A percentile compares a stretch with the other conserved stretches of the same genome.
Conservation (phyloP, 306 rosid species). For the Phaseolus lunatus region DNA sequence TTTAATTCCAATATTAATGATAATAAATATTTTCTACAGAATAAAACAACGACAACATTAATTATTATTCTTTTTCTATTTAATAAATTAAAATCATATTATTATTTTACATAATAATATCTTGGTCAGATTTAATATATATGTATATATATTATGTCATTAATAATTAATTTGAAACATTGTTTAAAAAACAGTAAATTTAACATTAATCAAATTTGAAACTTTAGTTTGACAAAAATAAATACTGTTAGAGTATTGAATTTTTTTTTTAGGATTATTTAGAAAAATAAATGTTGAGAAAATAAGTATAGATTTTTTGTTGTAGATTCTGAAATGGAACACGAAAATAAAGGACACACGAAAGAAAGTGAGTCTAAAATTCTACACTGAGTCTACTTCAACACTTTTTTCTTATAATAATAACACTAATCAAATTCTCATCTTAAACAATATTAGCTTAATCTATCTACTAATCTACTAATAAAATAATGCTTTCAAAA, state of each 20-base stretch:
- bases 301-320: rapidly evolving
- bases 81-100: too few relatives aligned
- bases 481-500: background rate
- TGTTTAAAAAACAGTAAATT: too few relatives aligned
- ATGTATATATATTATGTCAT: too few relatives aligned
- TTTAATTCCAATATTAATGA: slow-evolving; percentile 34
- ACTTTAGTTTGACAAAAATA: too few relatives aligned
- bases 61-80: background rate
- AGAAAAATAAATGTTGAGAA: too few relatives aligned
- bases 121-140: too few relatives aligned
- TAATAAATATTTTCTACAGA: background rate
- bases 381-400: background rate
- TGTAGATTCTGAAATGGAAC: too few relatives aligned
- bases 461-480: background rate
- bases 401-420: background rate
- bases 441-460: background rate
- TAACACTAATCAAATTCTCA: background rate
- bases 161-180: too few relatives aligned
- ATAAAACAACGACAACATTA: background rate
- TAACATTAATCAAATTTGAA: too few relatives aligned
- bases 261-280: too few relatives aligned
- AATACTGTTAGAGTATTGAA: too few relatives aligned
- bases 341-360: background rate
- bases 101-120: too few relatives aligned
- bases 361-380: slow-evolving; percentile 27